Evolutionary conservation across 2,329 filamentous ascomycete species (phyloP).

Genomic region (Apiospora saccharicola): DNA sequence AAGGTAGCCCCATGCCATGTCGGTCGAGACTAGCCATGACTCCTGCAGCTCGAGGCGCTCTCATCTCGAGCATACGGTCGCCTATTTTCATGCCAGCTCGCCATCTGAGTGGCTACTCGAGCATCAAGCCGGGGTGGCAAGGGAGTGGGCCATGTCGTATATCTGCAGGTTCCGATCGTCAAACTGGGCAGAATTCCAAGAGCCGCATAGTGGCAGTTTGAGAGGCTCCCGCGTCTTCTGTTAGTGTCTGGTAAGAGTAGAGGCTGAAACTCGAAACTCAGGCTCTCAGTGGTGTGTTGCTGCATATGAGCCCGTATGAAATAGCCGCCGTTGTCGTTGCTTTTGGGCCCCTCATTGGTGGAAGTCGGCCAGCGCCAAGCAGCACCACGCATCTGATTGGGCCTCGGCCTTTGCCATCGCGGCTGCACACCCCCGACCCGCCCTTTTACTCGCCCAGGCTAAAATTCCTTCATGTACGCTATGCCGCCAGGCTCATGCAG

Average conservation of each 20-base stretch:
- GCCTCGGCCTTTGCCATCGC: background rate
- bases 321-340: conserved; percentile 24
- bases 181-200: background rate
- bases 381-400: conserved; percentile 19
- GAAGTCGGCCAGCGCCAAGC: conserved; percentile 6
- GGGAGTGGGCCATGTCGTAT: conserved; percentile 21
- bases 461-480: conserved; percentile 8
- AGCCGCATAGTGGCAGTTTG: background rate
- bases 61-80: conserved; percentile 29
- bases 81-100: conserved; percentile 26
- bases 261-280: conserved; percentile 25
- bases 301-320: conserved; percentile 9
- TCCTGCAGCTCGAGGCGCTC: conserved; percentile 23
- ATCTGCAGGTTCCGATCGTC: background rate
- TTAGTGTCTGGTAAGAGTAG: background rate
- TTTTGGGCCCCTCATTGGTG: conserved; percentile 20
- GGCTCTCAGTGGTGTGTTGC: conserved; percentile 3
- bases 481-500: background rate
- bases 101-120: conserved; percentile 35
- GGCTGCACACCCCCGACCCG: conserved; percentile 18
- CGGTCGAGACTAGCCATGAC: background rate
- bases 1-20: background rate
- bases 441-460: background rate
- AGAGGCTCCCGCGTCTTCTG: conserved; percentile 9
- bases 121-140: conserved; percentile 29